Conservation (phyloP, 768 basidiomycete genomes). For the Thelephora ganbajun region DNA sequence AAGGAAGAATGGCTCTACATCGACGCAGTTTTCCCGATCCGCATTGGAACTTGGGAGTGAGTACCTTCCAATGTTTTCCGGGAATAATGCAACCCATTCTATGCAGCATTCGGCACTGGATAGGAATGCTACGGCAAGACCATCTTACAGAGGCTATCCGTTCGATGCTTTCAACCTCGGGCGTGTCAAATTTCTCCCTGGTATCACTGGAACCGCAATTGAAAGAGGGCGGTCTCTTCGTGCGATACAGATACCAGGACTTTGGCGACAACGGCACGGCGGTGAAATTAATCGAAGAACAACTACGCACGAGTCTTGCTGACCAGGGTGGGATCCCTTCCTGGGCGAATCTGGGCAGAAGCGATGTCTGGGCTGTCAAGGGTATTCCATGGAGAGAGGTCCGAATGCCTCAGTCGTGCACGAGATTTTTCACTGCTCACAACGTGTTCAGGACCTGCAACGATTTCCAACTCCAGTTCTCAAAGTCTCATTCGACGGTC, state of each 20-base stretch:
- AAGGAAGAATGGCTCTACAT: conserved; percentile 53
- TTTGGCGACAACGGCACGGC: conserved; percentile 20
- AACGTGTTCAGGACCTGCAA: conserved; percentile 56
- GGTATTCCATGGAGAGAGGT: conserved; percentile 79
- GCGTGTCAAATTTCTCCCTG: conserved; percentile 44
- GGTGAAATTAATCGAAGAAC: conserved; percentile 32
- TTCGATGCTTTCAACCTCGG: conserved; percentile 34
- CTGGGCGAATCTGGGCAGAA: conserved; percentile 40
- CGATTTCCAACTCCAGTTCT: conserved; percentile 64
- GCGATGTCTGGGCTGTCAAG: conserved; percentile 57
- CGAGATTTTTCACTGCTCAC: neutral
- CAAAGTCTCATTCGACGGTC: conserved; percentile 77
- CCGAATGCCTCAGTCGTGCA: conserved; percentile 4
- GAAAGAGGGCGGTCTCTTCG: conserved; percentile 84
- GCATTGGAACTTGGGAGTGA: conserved; percentile 61
- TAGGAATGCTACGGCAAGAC: conserved; percentile 48
- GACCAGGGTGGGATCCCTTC: conserved; percentile 46
- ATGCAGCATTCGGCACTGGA: conserved; percentile 45
- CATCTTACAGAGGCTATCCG: conserved; percentile 35
- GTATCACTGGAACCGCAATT: conserved; percentile 45
- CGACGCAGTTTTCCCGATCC: conserved; percentile 68
- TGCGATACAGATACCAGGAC: conserved; percentile 48
- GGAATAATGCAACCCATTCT: conserved; percentile 2
- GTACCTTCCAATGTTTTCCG: conserved; percentile 15
- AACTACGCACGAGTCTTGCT: conserved; percentile 28